Base-by-base conservation (phyloP, 441 rosid genomes). In the Theobroma grandiflorum region DNA sequence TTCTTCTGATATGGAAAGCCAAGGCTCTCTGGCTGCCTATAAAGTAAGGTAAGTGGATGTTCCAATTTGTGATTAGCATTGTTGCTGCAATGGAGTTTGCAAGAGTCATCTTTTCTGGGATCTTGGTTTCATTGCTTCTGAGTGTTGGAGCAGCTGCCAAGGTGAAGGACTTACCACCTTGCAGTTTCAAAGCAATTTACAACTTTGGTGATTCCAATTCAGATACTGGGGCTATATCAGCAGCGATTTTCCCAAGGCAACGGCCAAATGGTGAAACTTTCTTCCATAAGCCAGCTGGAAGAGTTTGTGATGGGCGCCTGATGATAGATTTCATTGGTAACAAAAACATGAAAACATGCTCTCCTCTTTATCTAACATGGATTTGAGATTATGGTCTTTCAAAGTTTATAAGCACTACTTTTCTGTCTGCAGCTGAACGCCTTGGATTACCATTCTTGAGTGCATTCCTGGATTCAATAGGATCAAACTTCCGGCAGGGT, bases 401-500 rank as follows among this genome's bases (percentile, higher is more conserved):
- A 69, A 12, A 14, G 37, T 47, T 47, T 9, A 69, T 26, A 69
- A 45, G 38, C 26, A 69, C 38, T 69, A 16, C 11, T 45, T 69
- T 45, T 47, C 16, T 68, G 15, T 68, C 22, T 83, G 89, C 90
- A 94, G 98, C 99, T 87, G 96, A 93, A 86, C 85, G 76, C 72
- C 75, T 94, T 65, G 87, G 83, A 22, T 63, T 93, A 18, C 99
- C 97, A 0, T 94, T 90, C 84, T 84, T 94, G 91, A 86, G 94
- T 82, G 93, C 99, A 8, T 96, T 93, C 87, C 62, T 96, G 79
- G 88, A 72, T 72, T 52, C 76, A 10, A 52, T 72, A 5, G 76
- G 76, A 72, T 76, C 94, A 69, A 91, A 83, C 74, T 96, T 88
- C 83, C 83, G 94, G 82, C 95, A 92, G 64, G 99, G 98, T 4